Conservation (phyloP, 805 yeast species). For the Cyberlindnera mrakii region DNA sequence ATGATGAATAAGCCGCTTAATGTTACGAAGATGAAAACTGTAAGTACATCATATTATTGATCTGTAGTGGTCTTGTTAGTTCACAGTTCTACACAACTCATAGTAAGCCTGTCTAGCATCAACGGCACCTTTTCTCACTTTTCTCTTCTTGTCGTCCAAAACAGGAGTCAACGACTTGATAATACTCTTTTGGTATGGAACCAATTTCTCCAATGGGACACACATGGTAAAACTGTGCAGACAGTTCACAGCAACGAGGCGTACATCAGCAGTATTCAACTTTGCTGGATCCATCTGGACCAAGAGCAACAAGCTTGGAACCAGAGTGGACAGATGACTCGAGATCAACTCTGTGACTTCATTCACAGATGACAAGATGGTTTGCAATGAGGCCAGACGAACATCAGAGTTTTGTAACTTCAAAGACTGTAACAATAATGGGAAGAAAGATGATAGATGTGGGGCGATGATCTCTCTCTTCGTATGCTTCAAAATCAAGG, state of each 20-base stretch:
- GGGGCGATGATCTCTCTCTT: constrained; percentile 58
- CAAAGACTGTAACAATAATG: constrained; percentile 65
- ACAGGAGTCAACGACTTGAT: constrained; percentile 42
- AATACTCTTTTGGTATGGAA: constrained; percentile 41
- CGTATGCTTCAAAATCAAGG: constrained; percentile 60
- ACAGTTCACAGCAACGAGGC: constrained; percentile 52
- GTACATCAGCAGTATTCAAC: constrained; percentile 41
- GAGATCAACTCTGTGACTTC: constrained; percentile 50
- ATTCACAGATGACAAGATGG: constrained; percentile 48
- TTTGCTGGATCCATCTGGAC: constrained; percentile 15
- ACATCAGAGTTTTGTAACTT: constrained; percentile 37
- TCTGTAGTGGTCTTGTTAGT: constrained; percentile 10
- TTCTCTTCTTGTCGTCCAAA: constrained; percentile 70
- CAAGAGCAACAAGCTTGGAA: constrained; percentile 45
- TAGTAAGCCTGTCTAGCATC: constrained; percentile 74
- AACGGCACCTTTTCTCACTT: constrained; percentile 68
- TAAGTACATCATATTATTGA: not conserved
- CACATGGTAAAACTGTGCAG: constrained; percentile 40
- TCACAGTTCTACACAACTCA: constrained; percentile 41
- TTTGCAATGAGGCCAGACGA: constrained; percentile 53
- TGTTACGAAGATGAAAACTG: not conserved
- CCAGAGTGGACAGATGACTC: constrained; percentile 48
- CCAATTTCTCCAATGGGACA: constrained; percentile 33
- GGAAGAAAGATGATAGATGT: constrained; percentile 58
- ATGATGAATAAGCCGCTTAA: constrained; percentile 12